Base-by-base conservation (phyloP, 78 protist genomes). In the Dictyostelium intermedium region DNA sequence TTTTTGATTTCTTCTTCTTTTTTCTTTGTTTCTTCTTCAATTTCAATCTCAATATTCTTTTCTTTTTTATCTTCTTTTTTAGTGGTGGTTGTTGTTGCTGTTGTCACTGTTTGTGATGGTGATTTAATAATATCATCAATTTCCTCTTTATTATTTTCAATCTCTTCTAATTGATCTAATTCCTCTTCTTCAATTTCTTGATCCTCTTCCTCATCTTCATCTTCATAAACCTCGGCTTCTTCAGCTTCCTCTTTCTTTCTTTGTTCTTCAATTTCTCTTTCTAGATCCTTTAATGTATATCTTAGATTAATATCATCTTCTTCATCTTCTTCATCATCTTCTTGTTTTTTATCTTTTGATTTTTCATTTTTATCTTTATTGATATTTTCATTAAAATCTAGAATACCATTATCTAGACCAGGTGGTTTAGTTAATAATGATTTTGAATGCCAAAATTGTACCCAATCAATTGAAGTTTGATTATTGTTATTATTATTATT, bases 371-470 rank as follows among this genome's bases (percentile, higher is more conserved):
- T 50, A 50, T 14, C 14, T 0, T 10, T 56, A 56, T 30, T 70
- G 14, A 70, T 39, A 39, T 80, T 69, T 18, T 39, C 25, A 37
- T n/a, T 72, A 25, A 74, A 72, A 37, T 47, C 81, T 30, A 41
- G 6, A 70, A 91, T 43, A 30, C 91, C 95, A 30, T 66, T 47
- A 32, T 43, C 23, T 16, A 83, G 13, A 43, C 95, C 95, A 37
- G 95, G 91, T 43, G 84, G 77, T 35, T 43, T 76, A 0, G 72
- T 66, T 30, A 84, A 66, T n/a, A 84, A 35, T 50, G 37, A 18
- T 30, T 69, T 32, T 25, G 85, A 20, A 18, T 80, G 72, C 94
- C 94, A 89, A 83, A 89, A 89, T 89, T 84, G 83, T 45, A 56
- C 23, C 94, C 94, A 89, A 89, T 89, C 94, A 23, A 89, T 45